Evolutionary conservation across 768 basidiomycete genomes (phyloP).

Genomic region (Neoboletus brunneissimus): DNA sequence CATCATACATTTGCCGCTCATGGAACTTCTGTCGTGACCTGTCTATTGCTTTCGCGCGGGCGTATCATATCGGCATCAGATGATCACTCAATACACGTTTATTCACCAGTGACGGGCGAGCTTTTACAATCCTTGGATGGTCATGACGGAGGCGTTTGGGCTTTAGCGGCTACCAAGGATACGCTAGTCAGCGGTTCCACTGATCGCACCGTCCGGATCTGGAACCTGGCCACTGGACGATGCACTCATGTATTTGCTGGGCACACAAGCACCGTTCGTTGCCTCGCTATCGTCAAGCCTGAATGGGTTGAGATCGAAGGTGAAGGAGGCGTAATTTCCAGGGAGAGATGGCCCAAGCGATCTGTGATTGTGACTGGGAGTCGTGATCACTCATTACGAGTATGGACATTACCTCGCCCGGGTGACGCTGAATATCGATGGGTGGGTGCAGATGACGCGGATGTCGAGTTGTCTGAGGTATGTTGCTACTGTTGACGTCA

Average conservation of each 20-base stretch:
- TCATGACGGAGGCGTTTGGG: constrained; percentile 97
- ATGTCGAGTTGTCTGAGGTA: constrained; percentile 56
- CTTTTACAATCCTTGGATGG: constrained; percentile 75
- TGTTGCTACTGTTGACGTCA: constrained; percentile 7
- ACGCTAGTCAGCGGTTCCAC: constrained; percentile 90
- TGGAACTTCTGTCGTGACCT: constrained; percentile 90
- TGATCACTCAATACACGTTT: constrained; percentile 95
- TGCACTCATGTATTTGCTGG: constrained; percentile 95
- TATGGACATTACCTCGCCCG: constrained; percentile 66
- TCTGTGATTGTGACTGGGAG: constrained; percentile 74
- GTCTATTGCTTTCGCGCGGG: constrained; percentile 89
- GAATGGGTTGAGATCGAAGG: constrained; percentile 76
- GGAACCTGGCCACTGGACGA: constrained; percentile 75
- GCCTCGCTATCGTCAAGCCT: constrained; percentile 93
- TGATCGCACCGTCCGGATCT: constrained; percentile 89
- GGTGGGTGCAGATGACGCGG: constrained; percentile 57
- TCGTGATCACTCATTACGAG: constrained; percentile 60
- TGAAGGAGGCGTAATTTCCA: constrained; percentile 56
- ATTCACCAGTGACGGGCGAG: constrained; percentile 80
- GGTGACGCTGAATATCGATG: constrained; percentile 75
- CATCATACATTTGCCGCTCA: constrained; percentile 85
- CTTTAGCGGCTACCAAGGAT: constrained; percentile 85
- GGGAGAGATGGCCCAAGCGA: constrained; percentile 72
- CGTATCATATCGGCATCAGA: constrained; percentile 97
- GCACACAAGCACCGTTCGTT: constrained; percentile 94